Evolutionary conservation across 257 asterid genomes (phyloP), one percentile per base, ranked within the genome.

Genomic region (Fraxinus quadrangulata): DNA sequence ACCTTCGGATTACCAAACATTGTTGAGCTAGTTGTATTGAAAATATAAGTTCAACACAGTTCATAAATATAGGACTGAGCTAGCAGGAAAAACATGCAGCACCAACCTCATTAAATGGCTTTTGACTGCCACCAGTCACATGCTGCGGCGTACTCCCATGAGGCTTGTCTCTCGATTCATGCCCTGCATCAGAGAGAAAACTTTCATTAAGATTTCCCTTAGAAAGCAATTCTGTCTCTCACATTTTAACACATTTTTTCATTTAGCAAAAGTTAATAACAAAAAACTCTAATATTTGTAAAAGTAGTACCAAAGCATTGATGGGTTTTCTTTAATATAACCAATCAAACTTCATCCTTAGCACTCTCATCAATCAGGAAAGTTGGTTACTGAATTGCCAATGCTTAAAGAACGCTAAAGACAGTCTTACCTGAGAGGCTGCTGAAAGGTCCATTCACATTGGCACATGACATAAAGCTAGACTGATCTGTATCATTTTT

Each of bases 51-150:
- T 4, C 13, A 56, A 17, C 7, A n/a, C 66, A 56, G 28, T 56
- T 6, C 26, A 56, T 47, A 36, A 77, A 75, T 49, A 56, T 56
- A 2, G 26, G 66, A 56, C 21, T n/a, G 10, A n/a, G 66, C 24
- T 2, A 47, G 67, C 34, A 63, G 66, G 77, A 67, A 71, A 26
- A 61, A 24, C 68, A 59, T 63, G 42, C 42, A 49, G 54, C 73
- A 76, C 69, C 72, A 80, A 90, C 93, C 93, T 88, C 88, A 80
- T 82, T 77, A 33, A 67, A 81, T 72, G 86, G 86, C 74, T 67
- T 78, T 73, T 79, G 87, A 71, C 78, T 36, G 73, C 78, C 83
- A 34, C 79, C 81, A 73, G 84, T 71, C 77, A 74, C 66, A 31
- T 73, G 75, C 73, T 80, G 79, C 59, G 85, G 77, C 65, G 80